phyloP scores from a whole-genome alignment of 2,329 filamentous ascomycete genomes.

The Pseudogymnoascus sp. region DNA sequence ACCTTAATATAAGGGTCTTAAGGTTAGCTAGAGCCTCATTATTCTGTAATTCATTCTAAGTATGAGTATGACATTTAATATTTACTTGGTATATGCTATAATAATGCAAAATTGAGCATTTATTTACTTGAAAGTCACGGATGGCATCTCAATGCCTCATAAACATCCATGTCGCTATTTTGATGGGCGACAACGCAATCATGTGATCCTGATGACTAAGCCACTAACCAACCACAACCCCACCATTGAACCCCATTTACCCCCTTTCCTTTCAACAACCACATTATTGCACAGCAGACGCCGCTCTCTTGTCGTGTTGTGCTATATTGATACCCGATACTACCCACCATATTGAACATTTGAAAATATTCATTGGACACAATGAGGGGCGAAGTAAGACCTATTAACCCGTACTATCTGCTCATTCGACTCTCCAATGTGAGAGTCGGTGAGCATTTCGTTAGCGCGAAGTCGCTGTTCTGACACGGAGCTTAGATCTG shows the following conservation, averaged over 20 bases:
- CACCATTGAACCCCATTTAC: conserved; percentile 9
- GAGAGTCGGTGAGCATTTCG: conserved; percentile 9
- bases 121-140: not conserved
- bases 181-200: not conserved
- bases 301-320: conserved; percentile 4
- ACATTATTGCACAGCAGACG: conserved; percentile 9
- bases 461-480: conserved; percentile 7
- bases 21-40: not conserved
- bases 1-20: conserved; percentile 2
- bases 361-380: conserved; percentile 4
- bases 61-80: not conserved
- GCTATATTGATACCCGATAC: conserved; percentile 5
- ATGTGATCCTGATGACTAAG: not conserved
- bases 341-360: conserved; percentile 8
- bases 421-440: conserved; percentile 3
- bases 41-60: not conserved
- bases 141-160: not conserved
- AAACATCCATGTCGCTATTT: not conserved
- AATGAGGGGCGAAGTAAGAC: conserved; percentile 9
- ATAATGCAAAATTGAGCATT: not conserved
- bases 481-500: conserved; percentile 42
- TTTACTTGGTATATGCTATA: not conserved
- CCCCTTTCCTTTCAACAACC: conserved; percentile 7
- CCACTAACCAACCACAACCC: not conserved
- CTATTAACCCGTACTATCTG: conserved; percentile 10